Evolutionary conservation across 495 filamentous ascomycete species (phyloP), one percentile per base, ranked within the genome.

Genomic region (Xylaria palmicola): DNA sequence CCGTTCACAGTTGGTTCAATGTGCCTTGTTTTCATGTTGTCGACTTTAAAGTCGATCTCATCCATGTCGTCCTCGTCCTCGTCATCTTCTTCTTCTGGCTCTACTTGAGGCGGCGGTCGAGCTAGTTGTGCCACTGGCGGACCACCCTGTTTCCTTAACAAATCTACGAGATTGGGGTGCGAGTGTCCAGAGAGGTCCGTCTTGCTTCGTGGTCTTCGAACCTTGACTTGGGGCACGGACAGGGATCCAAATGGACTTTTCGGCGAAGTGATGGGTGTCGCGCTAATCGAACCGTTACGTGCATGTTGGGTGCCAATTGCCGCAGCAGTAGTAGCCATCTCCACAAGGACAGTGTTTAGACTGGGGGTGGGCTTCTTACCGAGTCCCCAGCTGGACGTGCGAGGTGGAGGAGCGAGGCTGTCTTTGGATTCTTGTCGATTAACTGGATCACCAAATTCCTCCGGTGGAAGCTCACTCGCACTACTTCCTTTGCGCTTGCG

Each of bases 1-100:
- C 92, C 92, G 52, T 86, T 84, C 17, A 85, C 73, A 7, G 85
- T 93, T 4, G 93, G 91, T 22, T 87, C 79, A 56, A 90, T 89
- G n/a, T 72, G 71, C 43, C 81, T 75, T n/a, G 79, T 68, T 51
- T 74, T 75, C 63, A 72, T 74, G 5, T 75, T 71, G 30, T 82
- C 75, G 6, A 75, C 64, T 62, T 79, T 78, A 54, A 82, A 68
- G 37, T 81, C 80, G 10, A 62, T 68, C 36, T 85, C 81, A 48
- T 83, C 80, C 43, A 75, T 77, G 43, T 77, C 73, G 12, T 82
- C 79, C 15, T 85, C 83, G 29, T 83, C 82, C 12, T 80, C 80
- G 8, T 84, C 82, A 22, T 61, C 59, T 0, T 54, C 59, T 13
- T 75, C 75, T 37, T 74, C 69, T 62, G 22, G 56, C 62, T 59